A percentile compares a stretch with the other conserved stretches of the same genome.
Conservation (phyloP, 805 yeast species). For the Saccharomyces jurei region DNA sequence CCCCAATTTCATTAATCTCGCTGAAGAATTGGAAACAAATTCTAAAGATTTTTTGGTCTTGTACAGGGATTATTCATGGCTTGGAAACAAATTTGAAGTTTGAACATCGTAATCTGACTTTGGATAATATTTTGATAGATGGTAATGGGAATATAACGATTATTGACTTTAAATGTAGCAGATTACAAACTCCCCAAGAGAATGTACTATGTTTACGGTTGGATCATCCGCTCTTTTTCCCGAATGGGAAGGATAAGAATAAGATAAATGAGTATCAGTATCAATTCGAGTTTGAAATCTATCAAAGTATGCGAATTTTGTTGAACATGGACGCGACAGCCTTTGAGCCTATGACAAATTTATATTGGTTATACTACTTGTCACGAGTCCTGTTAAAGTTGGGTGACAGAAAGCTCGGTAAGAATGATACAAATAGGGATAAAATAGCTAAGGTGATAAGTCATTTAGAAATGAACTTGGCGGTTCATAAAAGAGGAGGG, state of each 20-base stretch:
- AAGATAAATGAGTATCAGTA: constrained; percentile 18
- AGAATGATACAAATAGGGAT: constrained; percentile 14
- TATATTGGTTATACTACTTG: constrained; percentile 60
- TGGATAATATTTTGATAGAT: constrained; percentile 53
- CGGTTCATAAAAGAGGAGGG: neutral
- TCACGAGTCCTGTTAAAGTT: constrained; percentile 40
- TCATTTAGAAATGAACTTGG: constrained; percentile 4
- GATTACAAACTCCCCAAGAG: constrained; percentile 22
- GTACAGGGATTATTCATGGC: constrained; percentile 39
- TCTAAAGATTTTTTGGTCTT: constrained; percentile 43
- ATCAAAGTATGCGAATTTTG: constrained; percentile 25
- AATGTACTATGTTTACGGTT: constrained; percentile 42
- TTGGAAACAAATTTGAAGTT: constrained; percentile 50
- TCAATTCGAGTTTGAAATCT: constrained; percentile 49
- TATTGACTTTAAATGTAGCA: constrained; percentile 51
- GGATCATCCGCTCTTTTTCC: constrained; percentile 55
- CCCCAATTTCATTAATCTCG: constrained; percentile 10
- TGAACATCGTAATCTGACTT: constrained; percentile 66
- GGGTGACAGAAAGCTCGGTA: constrained; percentile 8
- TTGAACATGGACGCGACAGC: constrained; percentile 12
- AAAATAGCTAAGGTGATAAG: constrained; percentile 14
- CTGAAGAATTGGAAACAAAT: constrained; percentile 21
- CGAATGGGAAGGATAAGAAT: constrained; percentile 47
- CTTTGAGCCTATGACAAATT: constrained; percentile 40
- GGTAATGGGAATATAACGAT: constrained; percentile 39